phyloP scores from a whole-genome alignment of 1,284 basidiomycete genomes.

The Chalciporus piperatoides region DNA sequence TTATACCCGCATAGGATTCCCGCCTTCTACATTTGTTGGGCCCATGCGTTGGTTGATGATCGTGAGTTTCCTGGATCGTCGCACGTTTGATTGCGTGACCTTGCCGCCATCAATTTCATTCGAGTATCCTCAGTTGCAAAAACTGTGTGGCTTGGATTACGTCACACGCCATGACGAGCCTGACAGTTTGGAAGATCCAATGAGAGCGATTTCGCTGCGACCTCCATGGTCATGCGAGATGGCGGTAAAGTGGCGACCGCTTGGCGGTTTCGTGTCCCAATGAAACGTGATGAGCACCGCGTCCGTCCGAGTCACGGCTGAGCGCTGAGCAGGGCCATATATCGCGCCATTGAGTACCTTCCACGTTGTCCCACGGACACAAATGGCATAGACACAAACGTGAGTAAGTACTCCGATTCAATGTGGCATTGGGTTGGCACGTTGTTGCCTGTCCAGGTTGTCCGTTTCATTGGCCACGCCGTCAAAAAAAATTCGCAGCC shows the following conservation, averaged over 20 bases:
- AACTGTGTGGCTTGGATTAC: not conserved
- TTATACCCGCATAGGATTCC: not conserved
- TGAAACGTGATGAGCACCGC: too few relatives aligned
- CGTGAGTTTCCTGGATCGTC: not conserved
- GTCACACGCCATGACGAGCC: not conserved
- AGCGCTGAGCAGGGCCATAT: not conserved
- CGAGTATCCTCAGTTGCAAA: not conserved
- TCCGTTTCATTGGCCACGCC: too few relatives aligned
- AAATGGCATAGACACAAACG: not conserved
- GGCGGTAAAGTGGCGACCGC: not conserved
- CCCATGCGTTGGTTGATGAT: not conserved
- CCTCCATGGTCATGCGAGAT: not conserved
- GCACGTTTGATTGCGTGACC: slow-evolving; percentile 20
- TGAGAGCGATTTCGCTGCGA: not conserved
- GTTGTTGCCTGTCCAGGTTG: too few relatives aligned
- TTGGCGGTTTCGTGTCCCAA: not conserved
- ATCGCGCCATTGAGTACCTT: not conserved
- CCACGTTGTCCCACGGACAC: not conserved
- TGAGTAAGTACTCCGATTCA: too few relatives aligned
- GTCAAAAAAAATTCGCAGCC: too few relatives aligned
- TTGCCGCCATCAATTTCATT: not conserved
- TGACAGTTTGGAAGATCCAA: too few relatives aligned
- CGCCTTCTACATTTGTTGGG: not conserved
- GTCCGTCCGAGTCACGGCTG: not conserved
- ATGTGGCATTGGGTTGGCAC: too few relatives aligned